Evolutionary conservation across 768 basidiomycete species (phyloP).

Genomic region (Kwoniella shandongensis): DNA sequence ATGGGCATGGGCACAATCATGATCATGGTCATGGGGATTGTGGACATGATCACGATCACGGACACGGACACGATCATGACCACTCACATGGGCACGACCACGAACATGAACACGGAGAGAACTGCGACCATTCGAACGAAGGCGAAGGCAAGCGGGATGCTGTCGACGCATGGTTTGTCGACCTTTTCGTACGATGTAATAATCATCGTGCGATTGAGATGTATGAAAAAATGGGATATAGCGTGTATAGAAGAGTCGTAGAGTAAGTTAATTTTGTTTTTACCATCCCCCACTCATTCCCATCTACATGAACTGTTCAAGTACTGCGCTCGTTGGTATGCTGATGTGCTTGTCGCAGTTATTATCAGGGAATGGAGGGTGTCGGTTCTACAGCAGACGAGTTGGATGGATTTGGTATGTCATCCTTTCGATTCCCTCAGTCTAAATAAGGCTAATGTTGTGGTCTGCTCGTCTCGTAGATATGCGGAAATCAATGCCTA

Average conservation of each 20-base stretch:
- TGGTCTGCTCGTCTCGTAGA: conserved; percentile 42
- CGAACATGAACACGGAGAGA: background rate
- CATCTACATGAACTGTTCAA: background rate
- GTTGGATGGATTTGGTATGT: conserved; percentile 44
- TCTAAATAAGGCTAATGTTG: too few relatives aligned
- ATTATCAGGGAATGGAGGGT: conserved; percentile 50
- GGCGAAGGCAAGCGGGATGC: conserved; percentile 18
- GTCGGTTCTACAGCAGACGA: conserved; percentile 45
- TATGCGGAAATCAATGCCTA: conserved; percentile 57
- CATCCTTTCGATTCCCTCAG: background rate
- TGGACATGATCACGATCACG: conserved; percentile 2
- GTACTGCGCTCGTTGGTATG: background rate
- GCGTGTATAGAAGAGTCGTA: conserved; percentile 82
- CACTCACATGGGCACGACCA: background rate
- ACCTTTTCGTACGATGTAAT: conserved; percentile 89
- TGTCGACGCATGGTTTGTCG: conserved; percentile 75
- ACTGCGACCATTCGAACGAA: too few relatives aligned
- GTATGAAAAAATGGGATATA: conserved; percentile 92
- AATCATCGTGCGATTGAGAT: conserved; percentile 80
- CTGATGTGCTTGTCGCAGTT: conserved; percentile 61
- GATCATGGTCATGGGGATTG: background rate
- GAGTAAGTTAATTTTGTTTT: conserved; percentile 70
- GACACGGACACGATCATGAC: background rate
- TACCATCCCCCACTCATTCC: background rate
- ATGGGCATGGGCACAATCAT: conserved; percentile 7